Evolutionary conservation across 73 alveolate genomes (phyloP).

Genomic region (Uronychia binucleata): DNA sequence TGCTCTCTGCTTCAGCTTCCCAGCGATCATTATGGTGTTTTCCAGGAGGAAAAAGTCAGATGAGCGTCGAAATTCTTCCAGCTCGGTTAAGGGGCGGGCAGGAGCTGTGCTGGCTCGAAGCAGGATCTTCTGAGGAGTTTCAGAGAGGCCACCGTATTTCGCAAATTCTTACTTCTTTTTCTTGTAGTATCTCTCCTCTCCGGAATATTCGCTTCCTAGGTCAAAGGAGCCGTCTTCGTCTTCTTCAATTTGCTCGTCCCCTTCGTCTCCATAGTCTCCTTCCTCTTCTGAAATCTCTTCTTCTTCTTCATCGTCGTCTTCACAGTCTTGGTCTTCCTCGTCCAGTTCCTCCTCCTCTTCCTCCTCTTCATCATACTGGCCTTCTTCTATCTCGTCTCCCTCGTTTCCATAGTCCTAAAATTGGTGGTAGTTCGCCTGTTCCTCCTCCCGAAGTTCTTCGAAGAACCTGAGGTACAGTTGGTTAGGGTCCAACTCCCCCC

Average conservation of each 20-base stretch:
- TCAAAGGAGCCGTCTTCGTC: conserved; percentile 3
- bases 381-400: neutral
- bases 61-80: conserved; percentile 53
- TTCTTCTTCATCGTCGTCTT: neutral
- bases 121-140: conserved; percentile 48
- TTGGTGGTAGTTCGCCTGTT: neutral
- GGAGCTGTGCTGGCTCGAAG: conserved; percentile 75
- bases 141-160: neutral
- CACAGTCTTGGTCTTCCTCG: conserved; percentile 2
- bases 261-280: conserved; percentile 11
- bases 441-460: neutral
- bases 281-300: neutral
- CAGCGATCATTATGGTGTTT: conserved; percentile 47
- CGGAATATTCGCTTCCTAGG: neutral
- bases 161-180: neutral
- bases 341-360: conserved; percentile 21
- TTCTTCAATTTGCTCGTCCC: conserved; percentile 14
- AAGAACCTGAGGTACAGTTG: neutral
- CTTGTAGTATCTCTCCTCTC: neutral
- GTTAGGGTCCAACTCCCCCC: neutral
- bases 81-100: conserved; percentile 65
- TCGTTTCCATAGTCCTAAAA: neutral
- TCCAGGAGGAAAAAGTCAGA: conserved; percentile 58
- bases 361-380: neutral
- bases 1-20: conserved; percentile 49